A percentile compares a stretch with the other conserved stretches of the same genome.
Evolutionary conservation across 2,329 filamentous ascomycete species (phyloP).

Genomic region (Botrytis galanthina): DNA sequence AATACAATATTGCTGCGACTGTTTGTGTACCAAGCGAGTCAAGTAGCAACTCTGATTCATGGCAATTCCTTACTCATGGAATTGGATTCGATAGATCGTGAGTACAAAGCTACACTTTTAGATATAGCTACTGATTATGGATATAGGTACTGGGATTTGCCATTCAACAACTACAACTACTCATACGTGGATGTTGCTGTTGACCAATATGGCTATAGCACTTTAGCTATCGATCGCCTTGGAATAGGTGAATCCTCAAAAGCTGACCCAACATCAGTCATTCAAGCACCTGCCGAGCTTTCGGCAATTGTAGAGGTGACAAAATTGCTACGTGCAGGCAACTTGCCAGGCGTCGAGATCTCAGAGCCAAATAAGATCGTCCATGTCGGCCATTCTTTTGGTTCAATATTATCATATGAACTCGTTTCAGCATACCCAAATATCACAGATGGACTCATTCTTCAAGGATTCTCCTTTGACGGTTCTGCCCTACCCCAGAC

Average conservation of each 20-base stretch:
- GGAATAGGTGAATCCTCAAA: conserved; percentile 16
- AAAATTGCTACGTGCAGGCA: background rate
- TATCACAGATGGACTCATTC: conserved; percentile 15
- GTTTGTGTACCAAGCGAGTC: conserved; percentile 1
- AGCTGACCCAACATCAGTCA: conserved; percentile 1
- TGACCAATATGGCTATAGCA: conserved; percentile 17
- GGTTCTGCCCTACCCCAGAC: background rate
- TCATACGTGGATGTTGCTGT: conserved; percentile 16
- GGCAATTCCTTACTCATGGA: conserved; percentile 20
- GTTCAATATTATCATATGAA: conserved; percentile 12
- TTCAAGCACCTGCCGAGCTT: conserved; percentile 16
- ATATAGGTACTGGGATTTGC: conserved; percentile 18
- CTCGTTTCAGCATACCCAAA: conserved; percentile 9
- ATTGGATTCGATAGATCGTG: conserved; percentile 15
- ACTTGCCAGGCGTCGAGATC: background rate
- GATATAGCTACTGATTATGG: background rate
- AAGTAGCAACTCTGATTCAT: background rate
- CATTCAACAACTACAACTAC: conserved; percentile 12
- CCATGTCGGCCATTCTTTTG: conserved; percentile 18
- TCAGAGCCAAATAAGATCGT: conserved; percentile 4
- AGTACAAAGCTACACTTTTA: background rate
- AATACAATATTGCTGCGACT: conserved; percentile 16
- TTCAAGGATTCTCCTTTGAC: conserved; percentile 17
- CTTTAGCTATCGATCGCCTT: conserved; percentile 13
- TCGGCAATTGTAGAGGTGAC: conserved; percentile 15